Conservation (phyloP, 225 moss, liverwort and hornwort species). For the Lunularia cruciata region DNA sequence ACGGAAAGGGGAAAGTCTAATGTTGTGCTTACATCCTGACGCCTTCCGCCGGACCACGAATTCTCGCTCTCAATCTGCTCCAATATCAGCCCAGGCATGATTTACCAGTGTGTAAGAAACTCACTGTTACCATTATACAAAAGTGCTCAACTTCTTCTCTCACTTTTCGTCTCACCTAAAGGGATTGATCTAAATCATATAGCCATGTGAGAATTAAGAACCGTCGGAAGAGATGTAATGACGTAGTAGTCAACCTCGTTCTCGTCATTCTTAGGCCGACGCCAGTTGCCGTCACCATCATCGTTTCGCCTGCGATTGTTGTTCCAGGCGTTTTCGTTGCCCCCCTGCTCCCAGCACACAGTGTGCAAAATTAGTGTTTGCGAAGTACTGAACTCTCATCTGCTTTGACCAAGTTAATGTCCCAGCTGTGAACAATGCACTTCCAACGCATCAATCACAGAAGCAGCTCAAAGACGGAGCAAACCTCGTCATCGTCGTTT, state of each 20-base stretch:
- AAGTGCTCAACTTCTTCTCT: too few relatives aligned
- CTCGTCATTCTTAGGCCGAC: background rate
- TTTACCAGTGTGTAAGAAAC: background rate
- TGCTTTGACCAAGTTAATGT: background rate
- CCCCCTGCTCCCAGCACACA: constrained; percentile 18
- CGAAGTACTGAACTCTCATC: too few relatives aligned
- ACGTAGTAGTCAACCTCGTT: background rate
- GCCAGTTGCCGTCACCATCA: background rate
- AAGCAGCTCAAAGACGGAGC: background rate
- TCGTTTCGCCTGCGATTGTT: constrained; percentile 9
- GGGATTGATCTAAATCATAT: too few relatives aligned
- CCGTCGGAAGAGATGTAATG: too few relatives aligned
- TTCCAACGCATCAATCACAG: background rate
- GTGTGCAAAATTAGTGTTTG: background rate
- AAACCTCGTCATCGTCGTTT: constrained; percentile 5
- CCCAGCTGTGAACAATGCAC: background rate
- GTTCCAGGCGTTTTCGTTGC: constrained; percentile 13
- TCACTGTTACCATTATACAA: background rate
- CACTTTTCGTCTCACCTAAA: too few relatives aligned
- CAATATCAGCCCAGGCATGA: background rate
- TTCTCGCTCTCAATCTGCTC: background rate
- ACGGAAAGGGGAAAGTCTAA: too few relatives aligned
- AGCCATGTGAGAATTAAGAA: too few relatives aligned
- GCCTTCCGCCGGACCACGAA: background rate
- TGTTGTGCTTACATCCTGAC: background rate